phyloP scores from a whole-genome alignment of 1,284 basidiomycete species.

The Irpex rosettiformis region DNA sequence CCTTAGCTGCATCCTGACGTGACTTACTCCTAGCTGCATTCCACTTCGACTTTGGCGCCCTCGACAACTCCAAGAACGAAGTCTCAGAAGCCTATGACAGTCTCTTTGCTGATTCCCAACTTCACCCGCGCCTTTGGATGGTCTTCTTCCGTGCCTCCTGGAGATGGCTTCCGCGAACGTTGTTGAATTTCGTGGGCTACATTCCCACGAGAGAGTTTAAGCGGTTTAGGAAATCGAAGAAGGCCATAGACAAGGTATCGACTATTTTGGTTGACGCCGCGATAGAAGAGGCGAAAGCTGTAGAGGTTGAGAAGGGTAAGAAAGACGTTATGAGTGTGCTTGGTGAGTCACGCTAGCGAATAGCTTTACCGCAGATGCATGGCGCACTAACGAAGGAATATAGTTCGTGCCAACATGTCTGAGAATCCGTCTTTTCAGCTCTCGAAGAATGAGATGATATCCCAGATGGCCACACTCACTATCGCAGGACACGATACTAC shows the following conservation, averaged over 20 bases:
- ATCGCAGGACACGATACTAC: slow-evolving; percentile 28
- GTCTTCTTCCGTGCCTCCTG: neutral
- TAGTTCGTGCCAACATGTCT: slow-evolving; percentile 23
- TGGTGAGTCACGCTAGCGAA: neutral
- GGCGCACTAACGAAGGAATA: neutral
- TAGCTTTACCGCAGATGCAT: neutral
- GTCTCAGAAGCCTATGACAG: slow-evolving; percentile 24
- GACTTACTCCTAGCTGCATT: slow-evolving; percentile 21
- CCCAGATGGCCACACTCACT: slow-evolving; percentile 10
- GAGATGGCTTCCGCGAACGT: slow-evolving; percentile 19
- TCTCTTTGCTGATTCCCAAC: slow-evolving; percentile 19
- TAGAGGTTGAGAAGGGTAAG: slow-evolving; percentile 14
- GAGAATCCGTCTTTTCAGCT: slow-evolving; percentile 21
- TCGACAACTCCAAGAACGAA: slow-evolving; percentile 25
- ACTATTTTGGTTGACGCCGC: slow-evolving; percentile 4
- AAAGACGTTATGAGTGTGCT: slow-evolving; percentile 30
- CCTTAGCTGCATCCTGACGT: neutral
- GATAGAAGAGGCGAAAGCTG: slow-evolving; percentile 4
- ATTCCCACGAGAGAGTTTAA: slow-evolving; percentile 24
- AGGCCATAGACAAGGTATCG: slow-evolving; percentile 17
- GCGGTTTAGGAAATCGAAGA: slow-evolving; percentile 23
- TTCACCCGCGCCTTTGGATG: neutral
- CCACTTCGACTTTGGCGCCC: slow-evolving; percentile 26
- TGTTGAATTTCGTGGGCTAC: slow-evolving; percentile 24
- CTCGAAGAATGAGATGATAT: slow-evolving; percentile 15